These are phyloP conservation scores for Neurospora sp. DNA, from an alignment of 495 filamentous ascomycete species.

Conservation along the genomic window DNA sequence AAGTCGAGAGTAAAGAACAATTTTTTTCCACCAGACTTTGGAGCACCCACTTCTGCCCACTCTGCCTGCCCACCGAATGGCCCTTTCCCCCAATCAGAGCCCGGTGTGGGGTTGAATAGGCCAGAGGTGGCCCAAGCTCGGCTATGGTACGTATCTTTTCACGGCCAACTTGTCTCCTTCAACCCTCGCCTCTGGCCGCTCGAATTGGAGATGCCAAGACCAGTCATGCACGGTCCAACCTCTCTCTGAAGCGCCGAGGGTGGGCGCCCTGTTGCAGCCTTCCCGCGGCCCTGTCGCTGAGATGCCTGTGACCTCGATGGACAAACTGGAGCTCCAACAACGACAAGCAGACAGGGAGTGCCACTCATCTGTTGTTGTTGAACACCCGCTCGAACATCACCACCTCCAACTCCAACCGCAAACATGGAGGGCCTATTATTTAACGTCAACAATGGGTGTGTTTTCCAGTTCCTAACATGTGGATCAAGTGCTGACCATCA, in stretches of 20 bases:
- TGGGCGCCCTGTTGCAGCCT: not conserved
- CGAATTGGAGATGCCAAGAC: not conserved
- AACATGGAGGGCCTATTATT: slow-evolving; percentile 93
- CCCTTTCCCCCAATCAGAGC: not conserved
- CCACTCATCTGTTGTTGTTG: slow-evolving; percentile 1
- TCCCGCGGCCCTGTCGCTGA: not conserved
- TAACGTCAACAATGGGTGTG: slow-evolving; percentile 89
- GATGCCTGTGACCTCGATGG: not conserved
- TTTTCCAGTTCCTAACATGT: not conserved
- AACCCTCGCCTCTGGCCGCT: not conserved
- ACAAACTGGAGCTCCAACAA: not conserved
- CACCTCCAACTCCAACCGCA: slow-evolving; percentile 3
- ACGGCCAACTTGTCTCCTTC: not conserved
- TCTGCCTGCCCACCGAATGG: not conserved
- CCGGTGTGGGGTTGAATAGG: not conserved
- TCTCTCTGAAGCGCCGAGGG: not conserved
- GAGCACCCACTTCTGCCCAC: slow-evolving; percentile 6
- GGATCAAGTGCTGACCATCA: slow-evolving; percentile 20
- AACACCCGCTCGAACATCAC: not conserved
- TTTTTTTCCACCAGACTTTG: slow-evolving; percentile 22
- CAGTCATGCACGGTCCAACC: not conserved
- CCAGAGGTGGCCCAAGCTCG: not conserved
- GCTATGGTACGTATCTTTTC: not conserved
- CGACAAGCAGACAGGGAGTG: not conserved
- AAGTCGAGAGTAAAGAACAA: slow-evolving; percentile 20